phyloP scores from a whole-genome alignment of 768 basidiomycete species.

The Suillus hirtellus region DNA sequence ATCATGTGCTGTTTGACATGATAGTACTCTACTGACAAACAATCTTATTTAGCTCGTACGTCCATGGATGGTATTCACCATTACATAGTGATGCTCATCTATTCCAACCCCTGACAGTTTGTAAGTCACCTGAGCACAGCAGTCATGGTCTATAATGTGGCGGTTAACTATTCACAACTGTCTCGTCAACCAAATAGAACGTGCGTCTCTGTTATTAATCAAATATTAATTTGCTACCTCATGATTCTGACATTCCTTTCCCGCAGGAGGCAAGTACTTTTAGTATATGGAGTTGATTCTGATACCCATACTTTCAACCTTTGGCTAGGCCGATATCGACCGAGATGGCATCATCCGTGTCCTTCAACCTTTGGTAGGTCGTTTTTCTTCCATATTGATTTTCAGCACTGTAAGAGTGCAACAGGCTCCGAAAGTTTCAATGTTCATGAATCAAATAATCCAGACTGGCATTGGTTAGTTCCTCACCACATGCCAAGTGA shows the following conservation, averaged over 20 bases:
- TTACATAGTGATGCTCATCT: background rate
- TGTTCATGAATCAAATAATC: too few species aligned
- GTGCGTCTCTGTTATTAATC: background rate
- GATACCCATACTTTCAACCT: background rate
- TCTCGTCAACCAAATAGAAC: background rate
- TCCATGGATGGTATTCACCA: background rate
- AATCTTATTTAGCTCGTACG: background rate
- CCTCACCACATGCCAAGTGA: too few species aligned
- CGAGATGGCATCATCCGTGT: accelerated
- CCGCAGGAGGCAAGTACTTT: background rate
- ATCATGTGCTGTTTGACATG: background rate
- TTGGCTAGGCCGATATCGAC: background rate
- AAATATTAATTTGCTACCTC: background rate
- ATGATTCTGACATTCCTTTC: background rate
- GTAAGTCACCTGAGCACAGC: background rate
- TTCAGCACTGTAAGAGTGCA: background rate
- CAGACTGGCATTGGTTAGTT: too few species aligned
- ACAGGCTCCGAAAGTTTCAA: background rate
- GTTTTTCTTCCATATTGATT: background rate
- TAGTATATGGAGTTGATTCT: background rate
- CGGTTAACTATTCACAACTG: background rate
- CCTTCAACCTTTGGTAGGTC: background rate
- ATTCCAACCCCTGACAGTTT: background rate
- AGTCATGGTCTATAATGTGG: background rate
- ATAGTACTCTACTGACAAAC: background rate